Conservation (phyloP, 108 stramenopile species). For the Epithemia pelagica region DNA sequence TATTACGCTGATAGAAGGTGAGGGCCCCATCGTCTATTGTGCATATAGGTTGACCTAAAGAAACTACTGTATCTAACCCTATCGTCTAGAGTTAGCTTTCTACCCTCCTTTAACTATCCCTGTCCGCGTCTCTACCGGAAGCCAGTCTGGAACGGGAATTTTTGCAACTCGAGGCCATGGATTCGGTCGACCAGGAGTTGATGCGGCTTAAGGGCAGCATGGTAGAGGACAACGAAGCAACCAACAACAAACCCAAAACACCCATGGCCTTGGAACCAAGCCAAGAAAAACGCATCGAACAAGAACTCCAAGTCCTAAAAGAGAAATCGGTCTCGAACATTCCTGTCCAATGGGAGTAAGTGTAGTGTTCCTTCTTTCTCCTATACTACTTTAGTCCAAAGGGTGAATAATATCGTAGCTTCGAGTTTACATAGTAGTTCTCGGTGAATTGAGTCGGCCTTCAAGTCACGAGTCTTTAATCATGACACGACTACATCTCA, state of each 20-base stretch:
- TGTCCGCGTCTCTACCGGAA: slow-evolving; percentile 51
- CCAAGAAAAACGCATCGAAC: background rate
- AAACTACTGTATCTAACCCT: no score
- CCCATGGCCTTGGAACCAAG: background rate
- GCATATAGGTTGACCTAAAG: no score
- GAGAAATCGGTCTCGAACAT: background rate
- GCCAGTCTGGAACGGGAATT: slow-evolving; percentile 79
- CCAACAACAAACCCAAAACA: slow-evolving; percentile 15
- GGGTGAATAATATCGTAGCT: no score
- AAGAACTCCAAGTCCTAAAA: background rate
- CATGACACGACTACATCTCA: no score
- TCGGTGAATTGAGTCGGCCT: no score
- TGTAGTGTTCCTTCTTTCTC: background rate
- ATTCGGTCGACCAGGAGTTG: slow-evolving; percentile 84
- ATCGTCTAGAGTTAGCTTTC: no score
- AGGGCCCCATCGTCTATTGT: no score
- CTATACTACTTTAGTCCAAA: no score
- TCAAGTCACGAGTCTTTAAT: no score
- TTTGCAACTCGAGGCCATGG: slow-evolving; percentile 71
- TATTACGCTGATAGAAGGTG: no score
- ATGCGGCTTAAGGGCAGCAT: slow-evolving; percentile 80
- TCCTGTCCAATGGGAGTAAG: background rate
- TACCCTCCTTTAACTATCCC: no score
- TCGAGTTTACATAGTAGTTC: no score
- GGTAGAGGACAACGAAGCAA: slow-evolving; percentile 15